A percentile compares a stretch with the other conserved stretches of the same genome.
Conservation (phyloP, 768 basidiomycete genomes). For the Leccinum subtestaceum region DNA sequence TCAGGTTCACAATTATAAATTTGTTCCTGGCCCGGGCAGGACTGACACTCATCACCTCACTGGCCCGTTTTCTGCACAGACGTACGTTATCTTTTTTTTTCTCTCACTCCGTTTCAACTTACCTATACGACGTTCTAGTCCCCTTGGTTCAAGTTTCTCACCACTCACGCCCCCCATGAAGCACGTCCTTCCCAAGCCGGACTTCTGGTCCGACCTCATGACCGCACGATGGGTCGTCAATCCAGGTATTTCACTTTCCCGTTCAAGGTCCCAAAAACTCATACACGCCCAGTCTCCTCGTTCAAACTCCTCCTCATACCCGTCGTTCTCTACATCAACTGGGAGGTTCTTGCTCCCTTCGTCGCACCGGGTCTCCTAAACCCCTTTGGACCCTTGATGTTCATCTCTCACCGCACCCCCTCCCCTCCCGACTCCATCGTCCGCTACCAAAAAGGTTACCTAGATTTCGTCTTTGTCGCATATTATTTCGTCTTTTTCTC, state of each 20-base stretch:
- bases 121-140: background rate
- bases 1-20: background rate
- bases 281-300: slow-evolving; percentile 47
- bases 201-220: slow-evolving; percentile 49
- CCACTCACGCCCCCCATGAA: slow-evolving; percentile 23
- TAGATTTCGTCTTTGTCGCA: slow-evolving; percentile 75
- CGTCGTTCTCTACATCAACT: slow-evolving; percentile 59
- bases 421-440: slow-evolving; percentile 51
- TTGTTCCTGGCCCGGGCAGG: background rate
- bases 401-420: slow-evolving; percentile 64
- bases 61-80: background rate
- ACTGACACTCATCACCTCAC: background rate
- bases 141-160: background rate
- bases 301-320: slow-evolving; percentile 65
- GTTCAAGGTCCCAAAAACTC: background rate
- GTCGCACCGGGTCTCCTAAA: slow-evolving; percentile 53
- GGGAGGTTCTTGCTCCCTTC: slow-evolving; percentile 53
- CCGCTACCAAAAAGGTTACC: slow-evolving; percentile 67
- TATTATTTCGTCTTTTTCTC: slow-evolving; percentile 90
- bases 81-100: background rate
- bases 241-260: slow-evolving; percentile 45
- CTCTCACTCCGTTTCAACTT: no score
- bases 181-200: background rate
- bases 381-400: slow-evolving; percentile 70
- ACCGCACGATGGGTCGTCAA: slow-evolving; percentile 69